Evolutionary conservation across 2,329 filamentous ascomycete genomes (phyloP).

Genomic region (Verticillium longisporum): DNA sequence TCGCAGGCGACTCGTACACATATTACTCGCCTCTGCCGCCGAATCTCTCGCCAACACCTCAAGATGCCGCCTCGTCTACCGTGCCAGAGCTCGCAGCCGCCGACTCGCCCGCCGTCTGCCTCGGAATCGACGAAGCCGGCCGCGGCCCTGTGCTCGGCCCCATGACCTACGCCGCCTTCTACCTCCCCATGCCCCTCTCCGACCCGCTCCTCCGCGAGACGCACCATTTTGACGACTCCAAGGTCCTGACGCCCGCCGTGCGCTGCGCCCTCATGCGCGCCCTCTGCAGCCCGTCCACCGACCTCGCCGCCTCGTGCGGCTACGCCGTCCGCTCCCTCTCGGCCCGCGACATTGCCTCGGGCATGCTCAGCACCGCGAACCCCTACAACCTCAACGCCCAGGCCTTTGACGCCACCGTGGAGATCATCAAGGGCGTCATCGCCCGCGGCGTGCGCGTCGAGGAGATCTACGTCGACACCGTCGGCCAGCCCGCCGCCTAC

Average conservation of each 20-base stretch:
- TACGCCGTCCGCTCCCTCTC: slow-evolving; percentile 81
- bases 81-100: not conserved
- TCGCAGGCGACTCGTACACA: slow-evolving; percentile 61
- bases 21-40: slow-evolving; percentile 65
- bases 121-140: slow-evolving; percentile 92
- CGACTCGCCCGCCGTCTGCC: slow-evolving; percentile 47
- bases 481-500: slow-evolving; percentile 76
- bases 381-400: slow-evolving; percentile 92
- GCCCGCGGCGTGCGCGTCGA: slow-evolving; percentile 71
- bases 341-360: slow-evolving; percentile 72
- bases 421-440: slow-evolving; percentile 71
- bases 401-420: slow-evolving; percentile 85
- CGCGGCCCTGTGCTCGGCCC: slow-evolving; percentile 86
- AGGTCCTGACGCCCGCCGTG: slow-evolving; percentile 76
- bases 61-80: slow-evolving; percentile 4
- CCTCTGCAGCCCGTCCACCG: slow-evolving; percentile 58
- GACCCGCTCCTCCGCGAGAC: slow-evolving; percentile 68
- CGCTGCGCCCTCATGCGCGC: slow-evolving; percentile 63
- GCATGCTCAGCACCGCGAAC: slow-evolving; percentile 62
- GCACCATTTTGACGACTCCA: slow-evolving; percentile 92
- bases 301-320: slow-evolving; percentile 54
- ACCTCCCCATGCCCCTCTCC: slow-evolving; percentile 65
- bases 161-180: slow-evolving; percentile 67
- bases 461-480: slow-evolving; percentile 93
- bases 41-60: slow-evolving; percentile 41